Evolutionary conservation across 257 asterid genomes (phyloP), one percentile per base, ranked within the genome.

Genomic region (Leonotis leonurus): DNA sequence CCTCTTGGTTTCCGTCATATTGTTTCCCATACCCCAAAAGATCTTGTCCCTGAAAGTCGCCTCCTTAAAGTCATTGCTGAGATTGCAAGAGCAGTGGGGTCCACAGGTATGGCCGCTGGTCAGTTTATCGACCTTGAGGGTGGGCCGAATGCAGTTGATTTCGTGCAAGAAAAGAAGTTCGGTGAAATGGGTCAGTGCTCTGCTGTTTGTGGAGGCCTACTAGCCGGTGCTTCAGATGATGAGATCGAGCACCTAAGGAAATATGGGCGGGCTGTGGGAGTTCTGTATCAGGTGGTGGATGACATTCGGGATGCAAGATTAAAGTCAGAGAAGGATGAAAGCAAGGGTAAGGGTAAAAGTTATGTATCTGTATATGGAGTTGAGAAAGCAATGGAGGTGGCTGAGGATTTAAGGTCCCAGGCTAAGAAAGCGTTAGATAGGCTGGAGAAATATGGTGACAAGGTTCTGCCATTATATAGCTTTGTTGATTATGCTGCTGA

Each of bases 141-240:
- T 27, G 87, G 89, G 13, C 85, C 96, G 13, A 75, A 81, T 32
- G 89, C 83, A 9, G 82, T 91, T 14, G 92, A 82, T 13, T 86
- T 84, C 20, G 85, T 88, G 27, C 93, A 86, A 70, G 93, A 88
- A 56, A 91, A 86, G 80, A 92, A 92, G 70, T 92, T 71, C 13
- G 96, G 98, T 5, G 98, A 92, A 73, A 89, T 92, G 98, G 96
- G 87, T 0, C 89, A 83, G 74, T 92, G 95, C 80, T 92, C 98
- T 7, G 98, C 98, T 0, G 98, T 83, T 3, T 92, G 98, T 35
- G 98, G 98, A 12, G 98, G 85, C 35, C 73, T 84, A 3, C 75
- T 92, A 5, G 95, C 79, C 0, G 97, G 98, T 29, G 98, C 98
- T n/a, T 78, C 97, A 2, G 97, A 86, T 20, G 95, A 86, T 22